A percentile compares a stretch with the other conserved stretches of the same genome.
These are phyloP conservation scores for Quercus aquifolioides DNA, from an alignment of 306 rosid genomes.

Conservation along the genomic window DNA sequence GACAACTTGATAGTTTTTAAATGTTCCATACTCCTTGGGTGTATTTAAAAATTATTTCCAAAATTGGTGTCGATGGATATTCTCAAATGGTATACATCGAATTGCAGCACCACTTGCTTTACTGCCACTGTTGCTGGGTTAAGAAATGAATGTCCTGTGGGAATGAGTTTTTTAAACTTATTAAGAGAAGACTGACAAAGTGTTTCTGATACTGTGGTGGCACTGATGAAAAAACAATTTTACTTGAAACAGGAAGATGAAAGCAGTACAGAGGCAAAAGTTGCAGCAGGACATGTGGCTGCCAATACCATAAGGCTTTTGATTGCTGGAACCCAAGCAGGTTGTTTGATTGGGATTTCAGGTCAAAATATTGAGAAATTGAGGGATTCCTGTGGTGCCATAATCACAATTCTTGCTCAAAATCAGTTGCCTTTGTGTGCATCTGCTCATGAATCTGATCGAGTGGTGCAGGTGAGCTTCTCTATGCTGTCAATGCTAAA, in stretches of 20 bases:
- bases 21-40: too few relatives aligned
- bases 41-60: too few relatives aligned
- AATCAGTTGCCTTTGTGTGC: constrained; percentile 92
- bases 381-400: constrained; percentile 85
- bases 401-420: constrained; percentile 69
- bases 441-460: constrained; percentile 94
- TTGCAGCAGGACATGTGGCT: constrained; percentile 81
- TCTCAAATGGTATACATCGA: too few relatives aligned
- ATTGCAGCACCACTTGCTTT: too few relatives aligned
- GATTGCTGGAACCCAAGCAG: constrained; percentile 97
- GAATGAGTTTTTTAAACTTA: background rate
- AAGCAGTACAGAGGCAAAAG: constrained; percentile 55
- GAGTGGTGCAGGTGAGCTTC: constrained; percentile 82
- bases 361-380: constrained; percentile 90
- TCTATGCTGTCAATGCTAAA: constrained; percentile 4
- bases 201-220: background rate
- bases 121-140: background rate
- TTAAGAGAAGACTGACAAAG: background rate
- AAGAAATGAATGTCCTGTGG: background rate
- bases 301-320: constrained; percentile 90
- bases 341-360: constrained; percentile 85
- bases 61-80: too few relatives aligned
- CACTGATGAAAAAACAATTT: constrained; percentile 1
- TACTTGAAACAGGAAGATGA: constrained; percentile 74
- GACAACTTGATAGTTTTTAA: too few relatives aligned